Base-by-base conservation (phyloP, 2,329 filamentous ascomycete species). In the Xylariales sp. region DNA sequence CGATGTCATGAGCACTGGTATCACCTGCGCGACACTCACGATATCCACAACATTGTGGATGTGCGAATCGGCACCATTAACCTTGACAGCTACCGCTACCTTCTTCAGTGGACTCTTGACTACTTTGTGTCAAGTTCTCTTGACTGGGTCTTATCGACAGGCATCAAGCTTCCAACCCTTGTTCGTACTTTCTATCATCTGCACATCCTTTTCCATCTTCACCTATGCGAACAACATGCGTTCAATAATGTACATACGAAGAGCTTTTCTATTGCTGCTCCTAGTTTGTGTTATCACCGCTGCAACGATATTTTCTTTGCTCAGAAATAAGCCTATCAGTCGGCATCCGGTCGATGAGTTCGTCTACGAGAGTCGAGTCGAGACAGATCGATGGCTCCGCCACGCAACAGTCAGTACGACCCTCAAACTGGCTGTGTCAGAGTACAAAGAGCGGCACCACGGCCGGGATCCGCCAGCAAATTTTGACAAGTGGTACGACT, bases 401-500 rank as follows among this genome's bases (percentile, higher is more conserved):
- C 58, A 68, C 35, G 74, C 69, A 1, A 63, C 62, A 2, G 63
- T 65, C 11, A 78, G 74, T 51, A 62, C 62, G 9, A 73, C 64
- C 10, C 56, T 77, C 3, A 59, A 59, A 1, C 59, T 70, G 7
- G 76, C 74, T 0, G 65, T 70, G 4, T 54, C 58, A 4, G 65
- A 73, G 41, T 80, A 80, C 51, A 64, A 65, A 35, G 67, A 74
- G 35, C 66, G 70, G 4, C 68, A 79, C 44, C 52, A 85, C 52
- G 78, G 80, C 11, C 77, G 88, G 45, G 68, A 79, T 20, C 88
- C 89, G 12, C 89, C 89, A 9, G 86, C 83, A 1, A 77, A 85
- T 44, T 95, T 95, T 53, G 85, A 89, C 53, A 80, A 82, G 50
- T 95, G 89, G 89, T 95, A 84, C 57, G 73, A 83, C 15, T 88